These are phyloP conservation scores for Stygiomarasmius scandens DNA, from an alignment of 1,284 basidiomycete genomes.

Conservation along the genomic window DNA sequence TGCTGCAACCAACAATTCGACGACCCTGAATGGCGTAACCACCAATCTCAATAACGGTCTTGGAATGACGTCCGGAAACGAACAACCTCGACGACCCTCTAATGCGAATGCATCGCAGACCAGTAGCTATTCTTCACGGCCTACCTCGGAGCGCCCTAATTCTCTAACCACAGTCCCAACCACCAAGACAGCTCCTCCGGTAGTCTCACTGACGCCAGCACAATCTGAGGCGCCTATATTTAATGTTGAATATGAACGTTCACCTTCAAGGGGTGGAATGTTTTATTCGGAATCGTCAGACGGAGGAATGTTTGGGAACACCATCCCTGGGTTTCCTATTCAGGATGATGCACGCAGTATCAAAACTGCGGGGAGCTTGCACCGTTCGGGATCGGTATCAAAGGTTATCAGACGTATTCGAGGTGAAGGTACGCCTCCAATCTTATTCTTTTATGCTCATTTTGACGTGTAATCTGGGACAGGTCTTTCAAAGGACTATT, in stretches of 20 bases:
- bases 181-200: slow-evolving; percentile 70
- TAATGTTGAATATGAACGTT: slow-evolving; percentile 60
- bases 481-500: slow-evolving; percentile 88
- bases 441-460: slow-evolving; percentile 16
- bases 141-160: slow-evolving; percentile 56
- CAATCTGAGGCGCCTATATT: slow-evolving; percentile 74
- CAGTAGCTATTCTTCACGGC: slow-evolving; percentile 44
- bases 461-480: neutral
- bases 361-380: slow-evolving; percentile 66
- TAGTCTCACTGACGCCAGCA: slow-evolving; percentile 81
- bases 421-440: slow-evolving; percentile 67
- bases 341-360: slow-evolving; percentile 82
- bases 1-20: slow-evolving; percentile 35
- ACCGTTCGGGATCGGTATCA: slow-evolving; percentile 80
- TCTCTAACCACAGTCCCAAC: slow-evolving; percentile 54
- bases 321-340: slow-evolving; percentile 84
- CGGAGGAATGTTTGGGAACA: slow-evolving; percentile 62
- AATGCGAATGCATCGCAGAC: slow-evolving; percentile 44
- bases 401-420: slow-evolving; percentile 87
- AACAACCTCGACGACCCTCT: slow-evolving; percentile 58
- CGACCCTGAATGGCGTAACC: slow-evolving; percentile 27
- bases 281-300: slow-evolving; percentile 58
- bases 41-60: slow-evolving; percentile 30
- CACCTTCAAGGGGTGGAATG: slow-evolving; percentile 54
- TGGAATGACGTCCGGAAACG: slow-evolving; percentile 29